Base-by-base conservation (phyloP, 129 eudicot genomes). In the Helianthus annuus region DNA sequence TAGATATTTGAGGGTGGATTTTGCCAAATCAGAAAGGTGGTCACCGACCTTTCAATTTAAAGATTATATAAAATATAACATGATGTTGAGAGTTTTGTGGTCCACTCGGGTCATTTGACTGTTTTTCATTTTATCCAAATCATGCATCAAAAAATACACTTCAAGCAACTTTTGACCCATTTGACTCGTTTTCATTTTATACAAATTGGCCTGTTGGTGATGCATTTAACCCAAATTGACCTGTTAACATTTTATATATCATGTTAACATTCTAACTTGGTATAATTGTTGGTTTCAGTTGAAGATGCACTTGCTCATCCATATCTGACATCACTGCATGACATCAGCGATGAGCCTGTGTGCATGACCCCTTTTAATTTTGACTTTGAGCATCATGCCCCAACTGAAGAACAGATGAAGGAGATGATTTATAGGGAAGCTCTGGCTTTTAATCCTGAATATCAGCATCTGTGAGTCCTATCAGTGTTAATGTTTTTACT, bases 261-360 rank as follows among this genome's bases (percentile, higher is more conserved):
- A 7, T 32, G 42, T 57, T 1, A 7, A 14, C 8, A 38, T 5
- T 5, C 10, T 10, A 75, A 75, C 27, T 14, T 10, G 6, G 48
- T 15, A 19, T 71, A 55, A 48, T 51, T 69, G 57, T 76, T 74
- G 82, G 63, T 71, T 83, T 65, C 92, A 91, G 97, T 91, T 48
- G 97, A 88, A 81, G 95, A 84, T 49, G 97, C 97, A 55, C 83
- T 91, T 12, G 91, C 91, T 4, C 95, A 91, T 74, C 97, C 92
- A 0, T 91, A 91, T 72, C 74, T 91, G 16, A 82, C 83, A 42
- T 83, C 95, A 14, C 86, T 91, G 66, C 97, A 91, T 52, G 97
- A 91, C 85, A 82, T 83, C 45, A 88, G 95, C 10, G 92, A 91
- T 7, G 97, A 91, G 82, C 97, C 97, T 11, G 78, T 75, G 19